These are phyloP conservation scores for Ogataea zsoltii DNA, from an alignment of 805 yeast species.

Conservation along the genomic window DNA sequence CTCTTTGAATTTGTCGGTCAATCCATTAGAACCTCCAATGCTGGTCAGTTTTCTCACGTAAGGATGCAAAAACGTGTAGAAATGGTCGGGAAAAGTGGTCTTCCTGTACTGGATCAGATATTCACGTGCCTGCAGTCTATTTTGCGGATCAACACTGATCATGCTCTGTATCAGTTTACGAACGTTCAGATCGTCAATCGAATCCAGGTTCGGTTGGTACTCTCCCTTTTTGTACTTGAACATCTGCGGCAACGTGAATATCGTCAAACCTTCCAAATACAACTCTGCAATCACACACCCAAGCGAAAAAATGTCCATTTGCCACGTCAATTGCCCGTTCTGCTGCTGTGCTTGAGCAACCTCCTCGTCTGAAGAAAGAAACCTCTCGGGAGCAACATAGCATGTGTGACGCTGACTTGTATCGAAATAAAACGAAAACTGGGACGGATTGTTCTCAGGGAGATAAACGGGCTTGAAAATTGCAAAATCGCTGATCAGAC, in stretches of 20 bases:
- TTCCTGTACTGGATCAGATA: constrained; percentile 53
- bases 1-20: constrained; percentile 36
- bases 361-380: constrained; percentile 40
- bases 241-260: constrained; percentile 83
- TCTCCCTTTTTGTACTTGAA: constrained; percentile 78
- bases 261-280: constrained; percentile 81
- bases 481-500: constrained; percentile 79
- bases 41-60: constrained; percentile 50
- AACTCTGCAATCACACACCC: constrained; percentile 93
- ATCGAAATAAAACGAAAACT: constrained; percentile 89
- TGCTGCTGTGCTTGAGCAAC: constrained; percentile 11
- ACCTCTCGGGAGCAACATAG: constrained; percentile 93
- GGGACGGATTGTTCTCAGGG: constrained; percentile 93
- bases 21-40: constrained; percentile 3
- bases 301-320: constrained; percentile 80
- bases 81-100: constrained; percentile 62
- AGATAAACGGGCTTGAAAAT: constrained; percentile 78
- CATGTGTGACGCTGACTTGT: constrained; percentile 84
- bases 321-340: constrained; percentile 43
- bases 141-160: constrained; percentile 61
- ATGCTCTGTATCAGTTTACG: constrained; percentile 59
- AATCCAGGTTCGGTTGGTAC: constrained; percentile 60
- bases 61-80: constrained; percentile 68
- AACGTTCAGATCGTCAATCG: constrained; percentile 51
- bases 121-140: constrained; percentile 56